Evolutionary conservation across 225 moss, liverwort and hornwort genomes (phyloP).

Genomic region (Straminergon stramineum): DNA sequence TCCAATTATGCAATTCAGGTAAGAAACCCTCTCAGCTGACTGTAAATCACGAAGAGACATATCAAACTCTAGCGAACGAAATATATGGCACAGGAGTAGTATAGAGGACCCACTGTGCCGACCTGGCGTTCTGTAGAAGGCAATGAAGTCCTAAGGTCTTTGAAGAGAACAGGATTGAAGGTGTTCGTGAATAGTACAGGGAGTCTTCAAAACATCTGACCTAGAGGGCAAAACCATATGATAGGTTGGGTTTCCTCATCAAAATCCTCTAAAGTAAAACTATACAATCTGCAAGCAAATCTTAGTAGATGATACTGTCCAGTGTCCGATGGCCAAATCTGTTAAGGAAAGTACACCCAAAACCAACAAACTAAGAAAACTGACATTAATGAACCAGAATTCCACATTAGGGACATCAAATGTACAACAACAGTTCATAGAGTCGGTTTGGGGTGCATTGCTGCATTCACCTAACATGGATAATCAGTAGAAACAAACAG

Average conservation of each 20-base stretch:
- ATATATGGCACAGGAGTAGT: background rate
- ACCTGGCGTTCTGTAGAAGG: background rate
- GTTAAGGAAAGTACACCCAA: background rate
- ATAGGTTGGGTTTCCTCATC: background rate
- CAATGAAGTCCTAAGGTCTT: background rate
- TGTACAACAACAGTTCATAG: background rate
- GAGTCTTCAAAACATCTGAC: background rate
- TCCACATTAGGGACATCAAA: background rate
- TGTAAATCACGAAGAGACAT: background rate
- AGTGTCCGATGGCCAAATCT: background rate
- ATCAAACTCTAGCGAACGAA: background rate
- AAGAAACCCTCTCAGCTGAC: background rate
- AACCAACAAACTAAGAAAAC: background rate
- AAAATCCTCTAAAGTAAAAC: background rate
- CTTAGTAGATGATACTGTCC: background rate
- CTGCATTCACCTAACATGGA: background rate
- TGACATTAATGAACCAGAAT: background rate
- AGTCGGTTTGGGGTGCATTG: background rate
- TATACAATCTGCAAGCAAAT: background rate
- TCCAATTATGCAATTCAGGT: background rate
- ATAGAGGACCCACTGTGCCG: background rate
- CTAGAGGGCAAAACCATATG: background rate
- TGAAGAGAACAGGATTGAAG: background rate
- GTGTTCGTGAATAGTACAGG: background rate
- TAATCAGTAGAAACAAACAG: background rate